Evolutionary conservation across 2,329 filamentous ascomycete genomes (phyloP), one percentile per base, ranked within the genome.

Genomic region (Botrytis tulipae): DNA sequence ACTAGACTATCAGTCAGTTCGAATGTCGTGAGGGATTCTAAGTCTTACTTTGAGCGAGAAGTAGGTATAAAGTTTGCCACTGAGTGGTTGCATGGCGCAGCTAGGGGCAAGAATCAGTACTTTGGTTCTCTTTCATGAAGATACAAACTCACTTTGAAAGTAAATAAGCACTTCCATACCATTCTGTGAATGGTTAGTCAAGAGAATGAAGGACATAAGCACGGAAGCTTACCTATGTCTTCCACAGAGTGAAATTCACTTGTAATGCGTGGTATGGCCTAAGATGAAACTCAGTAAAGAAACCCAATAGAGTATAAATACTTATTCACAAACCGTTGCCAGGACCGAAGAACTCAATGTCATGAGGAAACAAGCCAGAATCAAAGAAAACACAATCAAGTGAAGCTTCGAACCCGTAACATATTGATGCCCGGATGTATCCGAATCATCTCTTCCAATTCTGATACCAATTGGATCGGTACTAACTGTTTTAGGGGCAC

Each of bases 361-460:
- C 59, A 40, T 54, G 12, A 54, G 12, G 48, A 54, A n/a, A 54
- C 48, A 54, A 16, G 48, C 48, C 5, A 54, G 2, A 54, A 5
- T 54, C 25, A n/a, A n/a, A 54, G 48, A n/a, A n/a, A 54, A 16
- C 14, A 54, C 25, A n/a, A 54, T 54, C 48, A n/a, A n/a, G 16
- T 14, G 25, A 25, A 54, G 25, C 2, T 54, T 54, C 12, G 6
- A 12, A 3, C 25, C 12, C 48, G 12, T 54, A 3, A 54, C 5
- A n/a, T 54, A 54, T n/a, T 54, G 48, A 25, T 54, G 48, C 25
- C n/a, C 5, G 12, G 4, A 0, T 1, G 12, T 51, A n/a, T 54
- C 2, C 0, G 3, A n/a, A 8, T n/a, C 25, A 0, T 54, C 12
- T 25, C 2, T 5, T 14, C 2, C 5, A n/a, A 14, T 51, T 14